Evolutionary conservation across 2,329 filamentous ascomycete species (phyloP).

Genomic region (Aureobasidium namibiae): DNA sequence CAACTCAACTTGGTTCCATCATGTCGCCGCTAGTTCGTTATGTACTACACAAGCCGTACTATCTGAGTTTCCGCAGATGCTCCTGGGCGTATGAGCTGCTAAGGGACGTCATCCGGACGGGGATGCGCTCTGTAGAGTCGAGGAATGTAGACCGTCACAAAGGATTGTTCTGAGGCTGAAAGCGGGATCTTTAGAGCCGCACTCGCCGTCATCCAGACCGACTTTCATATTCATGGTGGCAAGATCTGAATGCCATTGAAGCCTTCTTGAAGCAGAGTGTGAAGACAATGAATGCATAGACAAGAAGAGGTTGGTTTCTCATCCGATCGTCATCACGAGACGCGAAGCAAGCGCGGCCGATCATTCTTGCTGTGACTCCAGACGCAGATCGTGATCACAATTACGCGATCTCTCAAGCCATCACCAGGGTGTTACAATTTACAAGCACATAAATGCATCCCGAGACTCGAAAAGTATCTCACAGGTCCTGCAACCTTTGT

Average conservation of each 20-base stretch:
- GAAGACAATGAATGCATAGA: neutral
- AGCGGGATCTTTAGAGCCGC: neutral
- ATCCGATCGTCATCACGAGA: neutral
- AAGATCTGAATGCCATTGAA: neutral
- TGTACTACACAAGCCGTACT: neutral
- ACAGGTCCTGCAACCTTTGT: no score
- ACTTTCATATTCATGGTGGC: neutral
- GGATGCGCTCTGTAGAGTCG: neutral
- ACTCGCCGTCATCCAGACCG: neutral
- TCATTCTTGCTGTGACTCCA: neutral
- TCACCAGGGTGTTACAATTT: neutral
- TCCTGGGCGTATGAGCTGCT: neutral
- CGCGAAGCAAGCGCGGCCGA: neutral
- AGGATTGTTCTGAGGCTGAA: constrained; percentile 7
- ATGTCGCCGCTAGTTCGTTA: neutral
- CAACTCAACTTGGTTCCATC: neutral
- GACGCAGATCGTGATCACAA: neutral
- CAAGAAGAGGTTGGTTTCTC: neutral
- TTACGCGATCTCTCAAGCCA: neutral
- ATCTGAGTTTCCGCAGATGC: no score
- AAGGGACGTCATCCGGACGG: neutral
- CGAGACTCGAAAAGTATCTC: no score
- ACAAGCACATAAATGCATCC: no score
- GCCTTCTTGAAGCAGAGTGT: neutral
- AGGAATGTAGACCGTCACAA: neutral